Evolutionary conservation across 2,329 filamentous ascomycete species (phyloP).

Genomic region (Massarina eburnea): DNA sequence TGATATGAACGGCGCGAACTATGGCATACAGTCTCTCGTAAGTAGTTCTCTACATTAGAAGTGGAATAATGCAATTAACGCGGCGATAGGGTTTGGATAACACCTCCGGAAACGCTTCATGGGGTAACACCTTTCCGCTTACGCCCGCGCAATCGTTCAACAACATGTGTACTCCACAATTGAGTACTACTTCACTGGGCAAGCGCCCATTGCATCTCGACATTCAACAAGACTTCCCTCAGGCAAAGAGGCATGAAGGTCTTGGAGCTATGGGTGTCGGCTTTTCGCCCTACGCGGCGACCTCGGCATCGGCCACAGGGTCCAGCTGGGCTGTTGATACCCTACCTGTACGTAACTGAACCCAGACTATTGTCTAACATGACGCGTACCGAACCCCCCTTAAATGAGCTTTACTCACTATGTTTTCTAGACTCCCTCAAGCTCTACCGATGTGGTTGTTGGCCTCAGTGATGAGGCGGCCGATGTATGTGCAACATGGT

Average conservation of each 20-base stretch:
- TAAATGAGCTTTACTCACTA: no score
- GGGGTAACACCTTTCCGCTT: constrained; percentile 25
- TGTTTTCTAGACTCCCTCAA: constrained; percentile 24
- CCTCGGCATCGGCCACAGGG: constrained; percentile 16
- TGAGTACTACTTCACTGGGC: constrained; percentile 17
- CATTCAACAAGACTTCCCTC: constrained; percentile 32
- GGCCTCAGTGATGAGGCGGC: constrained; percentile 40
- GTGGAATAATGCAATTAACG: not conserved
- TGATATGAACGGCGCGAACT: constrained; percentile 10
- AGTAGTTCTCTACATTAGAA: constrained; percentile 9
- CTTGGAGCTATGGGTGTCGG: constrained; percentile 18
- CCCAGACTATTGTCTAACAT: no score
- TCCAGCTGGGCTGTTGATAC: constrained; percentile 30
- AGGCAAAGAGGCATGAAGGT: constrained; percentile 35
- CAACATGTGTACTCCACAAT: constrained; percentile 21
- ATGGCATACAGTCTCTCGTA: constrained; percentile 33
- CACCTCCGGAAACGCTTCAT: constrained; percentile 28
- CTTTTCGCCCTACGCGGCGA: constrained; percentile 27
- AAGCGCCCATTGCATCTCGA: constrained; percentile 38
- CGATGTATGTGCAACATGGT: constrained; percentile 42
- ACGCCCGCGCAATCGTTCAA: constrained; percentile 33
- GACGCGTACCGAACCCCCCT: no score
- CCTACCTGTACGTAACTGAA: no score
- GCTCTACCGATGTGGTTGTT: constrained; percentile 13
- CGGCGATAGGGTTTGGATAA: constrained; percentile 30